These are phyloP conservation scores for Eucalyptus pauciflora DNA, from an alignment of 345 rosid genomes.

Conservation along the genomic window DNA sequence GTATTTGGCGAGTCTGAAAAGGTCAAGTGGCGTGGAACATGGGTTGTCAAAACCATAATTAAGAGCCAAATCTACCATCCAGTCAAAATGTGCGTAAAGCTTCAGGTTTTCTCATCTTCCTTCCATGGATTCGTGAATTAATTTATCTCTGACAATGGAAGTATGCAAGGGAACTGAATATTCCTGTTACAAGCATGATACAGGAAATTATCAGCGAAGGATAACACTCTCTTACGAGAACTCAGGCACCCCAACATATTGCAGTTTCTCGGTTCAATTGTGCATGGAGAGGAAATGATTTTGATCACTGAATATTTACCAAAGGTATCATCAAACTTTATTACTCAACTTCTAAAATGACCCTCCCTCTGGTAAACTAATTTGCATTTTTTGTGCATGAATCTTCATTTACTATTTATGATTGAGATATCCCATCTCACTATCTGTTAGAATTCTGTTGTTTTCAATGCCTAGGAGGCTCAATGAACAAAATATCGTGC, in stretches of 20 bases:
- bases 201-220: slow-evolving; percentile 51
- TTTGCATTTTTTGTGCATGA: neutral
- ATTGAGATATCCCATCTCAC: neutral
- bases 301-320: slow-evolving; percentile 46
- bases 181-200: neutral
- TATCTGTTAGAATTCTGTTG: neutral
- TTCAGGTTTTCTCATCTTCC: neutral
- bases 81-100: slow-evolving; percentile 15
- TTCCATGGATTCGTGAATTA: neutral
- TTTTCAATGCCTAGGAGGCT: neutral
- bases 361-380: neutral
- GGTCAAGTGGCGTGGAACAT: slow-evolving; percentile 59
- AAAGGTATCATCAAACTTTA: slow-evolving; percentile 5
- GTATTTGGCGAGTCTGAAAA: slow-evolving; percentile 35
- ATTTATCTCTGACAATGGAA: neutral
- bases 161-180: neutral
- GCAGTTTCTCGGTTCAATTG: slow-evolving; percentile 61
- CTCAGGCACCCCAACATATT: slow-evolving; percentile 57
- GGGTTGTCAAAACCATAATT: slow-evolving; percentile 52
- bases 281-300: slow-evolving; percentile 41
- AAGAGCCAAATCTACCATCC: slow-evolving; percentile 30
- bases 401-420: neutral
- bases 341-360: neutral
- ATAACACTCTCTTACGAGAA: slow-evolving; percentile 33
- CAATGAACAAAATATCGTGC: neutral